Evolutionary conservation across 768 basidiomycete species (phyloP).

Genomic region (Chlorophyllum brunneum): DNA sequence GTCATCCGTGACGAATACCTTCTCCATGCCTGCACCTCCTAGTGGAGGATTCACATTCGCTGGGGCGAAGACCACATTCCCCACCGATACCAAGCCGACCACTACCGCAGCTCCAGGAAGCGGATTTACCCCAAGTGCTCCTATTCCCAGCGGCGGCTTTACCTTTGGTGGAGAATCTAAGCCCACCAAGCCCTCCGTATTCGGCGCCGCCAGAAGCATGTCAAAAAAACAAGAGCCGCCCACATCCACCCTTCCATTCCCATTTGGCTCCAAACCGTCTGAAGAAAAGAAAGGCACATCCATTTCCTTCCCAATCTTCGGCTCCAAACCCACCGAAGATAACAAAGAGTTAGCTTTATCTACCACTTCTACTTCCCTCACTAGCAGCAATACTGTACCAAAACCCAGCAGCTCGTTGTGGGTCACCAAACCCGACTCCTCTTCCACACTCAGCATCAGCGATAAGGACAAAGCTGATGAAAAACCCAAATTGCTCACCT

Average conservation of each 20-base stretch:
- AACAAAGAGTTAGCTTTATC: background rate
- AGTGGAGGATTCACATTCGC: slow-evolving; percentile 6
- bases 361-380: background rate
- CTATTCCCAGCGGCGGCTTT: slow-evolving; percentile 9
- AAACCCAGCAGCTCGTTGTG: background rate
- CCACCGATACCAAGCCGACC: slow-evolving; percentile 9
- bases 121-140: slow-evolving; percentile 6
- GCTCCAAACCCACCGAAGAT: background rate
- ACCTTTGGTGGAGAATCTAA: slow-evolving; percentile 6
- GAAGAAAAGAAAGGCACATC: slow-evolving; percentile 12
- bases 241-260: slow-evolving; percentile 6
- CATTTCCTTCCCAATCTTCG: slow-evolving; percentile 2
- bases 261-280: slow-evolving; percentile 8
- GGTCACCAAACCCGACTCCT: background rate
- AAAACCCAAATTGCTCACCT: background rate
- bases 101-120: background rate
- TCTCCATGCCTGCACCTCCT: slow-evolving; percentile 24
- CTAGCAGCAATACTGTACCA: background rate
- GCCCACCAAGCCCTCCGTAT: slow-evolving; percentile 10
- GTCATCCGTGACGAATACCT: slow-evolving; percentile 14
- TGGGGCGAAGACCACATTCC: slow-evolving; percentile 15
- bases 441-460: background rate
- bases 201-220: slow-evolving; percentile 2
- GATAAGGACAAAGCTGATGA: background rate
- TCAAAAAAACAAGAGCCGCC: background rate